Percentiles rank a stretch among this genome's conserved stretches.
Evolutionary conservation across 2,329 filamentous ascomycete genomes (phyloP).

Genomic region (Colletotrichum spaethianum): DNA sequence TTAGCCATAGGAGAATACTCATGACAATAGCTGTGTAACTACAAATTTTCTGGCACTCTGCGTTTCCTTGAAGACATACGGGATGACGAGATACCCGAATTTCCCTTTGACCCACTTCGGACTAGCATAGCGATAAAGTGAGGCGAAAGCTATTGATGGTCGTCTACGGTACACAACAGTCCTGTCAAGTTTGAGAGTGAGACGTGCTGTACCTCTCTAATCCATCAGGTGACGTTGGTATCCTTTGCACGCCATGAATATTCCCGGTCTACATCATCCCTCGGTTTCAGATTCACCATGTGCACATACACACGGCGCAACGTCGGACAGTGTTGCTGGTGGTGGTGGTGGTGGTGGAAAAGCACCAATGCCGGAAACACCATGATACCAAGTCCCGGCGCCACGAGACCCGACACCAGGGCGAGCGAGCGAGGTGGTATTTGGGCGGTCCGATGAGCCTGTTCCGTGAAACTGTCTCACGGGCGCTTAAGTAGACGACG

Average conservation of each 20-base stretch:
- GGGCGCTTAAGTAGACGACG: conserved; percentile 41
- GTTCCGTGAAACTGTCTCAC: conserved; percentile 26
- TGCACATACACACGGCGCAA: conserved; percentile 16
- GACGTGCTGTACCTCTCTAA: neutral
- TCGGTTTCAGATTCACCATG: conserved; percentile 22
- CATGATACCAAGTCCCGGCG: conserved; percentile 1
- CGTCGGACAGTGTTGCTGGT: conserved; percentile 16
- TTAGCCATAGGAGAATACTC: neutral
- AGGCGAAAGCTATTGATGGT: neutral
- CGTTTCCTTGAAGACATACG: neutral
- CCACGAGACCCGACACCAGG: conserved; percentile 32
- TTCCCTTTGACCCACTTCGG: neutral
- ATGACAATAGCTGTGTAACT: neutral
- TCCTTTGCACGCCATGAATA: neutral
- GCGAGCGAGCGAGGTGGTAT: conserved; percentile 28
- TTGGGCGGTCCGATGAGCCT: conserved; percentile 32
- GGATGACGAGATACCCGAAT: neutral
- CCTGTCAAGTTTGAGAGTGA: conserved; percentile 24
- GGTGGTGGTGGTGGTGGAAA: neutral
- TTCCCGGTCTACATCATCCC: neutral
- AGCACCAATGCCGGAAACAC: neutral
- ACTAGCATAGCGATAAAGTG: neutral
- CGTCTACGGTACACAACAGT: neutral
- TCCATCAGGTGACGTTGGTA: neutral
- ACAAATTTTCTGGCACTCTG: neutral